Evolutionary conservation across 2,329 filamentous ascomycete species (phyloP).

Genomic region (Cryphonectria japonica): DNA sequence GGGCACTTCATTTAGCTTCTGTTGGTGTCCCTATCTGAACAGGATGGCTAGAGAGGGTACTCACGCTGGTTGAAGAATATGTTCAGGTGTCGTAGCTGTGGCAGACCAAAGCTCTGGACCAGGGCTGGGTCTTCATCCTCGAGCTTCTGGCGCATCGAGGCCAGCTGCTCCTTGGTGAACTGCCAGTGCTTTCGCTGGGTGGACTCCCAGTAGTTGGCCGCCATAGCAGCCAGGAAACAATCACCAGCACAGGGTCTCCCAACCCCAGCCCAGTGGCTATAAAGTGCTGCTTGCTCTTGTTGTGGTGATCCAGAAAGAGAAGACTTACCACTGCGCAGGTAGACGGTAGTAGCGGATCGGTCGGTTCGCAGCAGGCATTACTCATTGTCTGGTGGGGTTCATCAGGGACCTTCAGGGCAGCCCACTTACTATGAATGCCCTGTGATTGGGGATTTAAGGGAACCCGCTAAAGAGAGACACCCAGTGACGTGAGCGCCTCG

Average conservation of each 20-base stretch:
- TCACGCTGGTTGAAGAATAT: conserved; percentile 92
- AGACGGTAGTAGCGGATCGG: conserved; percentile 1
- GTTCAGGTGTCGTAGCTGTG: conserved; percentile 78
- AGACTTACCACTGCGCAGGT: not conserved
- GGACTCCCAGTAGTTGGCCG: conserved; percentile 95
- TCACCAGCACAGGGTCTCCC: not conserved
- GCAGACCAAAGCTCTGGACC: conserved; percentile 79
- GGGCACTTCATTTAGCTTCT: conserved; percentile 13
- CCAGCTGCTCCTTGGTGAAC: conserved; percentile 81
- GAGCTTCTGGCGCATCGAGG: conserved; percentile 73
- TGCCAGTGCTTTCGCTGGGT: conserved; percentile 91
- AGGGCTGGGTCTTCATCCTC: conserved; percentile 76
- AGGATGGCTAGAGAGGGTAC: conserved; percentile 36
- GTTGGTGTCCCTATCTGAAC: not conserved
- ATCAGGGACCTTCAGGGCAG: not conserved
- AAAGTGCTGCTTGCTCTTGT: conserved; percentile 7
- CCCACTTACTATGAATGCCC: not conserved
- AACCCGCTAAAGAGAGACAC: conserved; percentile 2
- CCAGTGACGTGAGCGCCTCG: conserved; percentile 27
- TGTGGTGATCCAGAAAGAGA: not conserved
- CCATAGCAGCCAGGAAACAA: conserved; percentile 60
- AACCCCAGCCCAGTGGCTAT: not conserved
- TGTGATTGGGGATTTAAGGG: conserved; percentile 4
- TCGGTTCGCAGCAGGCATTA: conserved; percentile 32
- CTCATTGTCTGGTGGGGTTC: not conserved